Conservation (phyloP, 805 yeast species). For the Ogataea wickerhamii region DNA sequence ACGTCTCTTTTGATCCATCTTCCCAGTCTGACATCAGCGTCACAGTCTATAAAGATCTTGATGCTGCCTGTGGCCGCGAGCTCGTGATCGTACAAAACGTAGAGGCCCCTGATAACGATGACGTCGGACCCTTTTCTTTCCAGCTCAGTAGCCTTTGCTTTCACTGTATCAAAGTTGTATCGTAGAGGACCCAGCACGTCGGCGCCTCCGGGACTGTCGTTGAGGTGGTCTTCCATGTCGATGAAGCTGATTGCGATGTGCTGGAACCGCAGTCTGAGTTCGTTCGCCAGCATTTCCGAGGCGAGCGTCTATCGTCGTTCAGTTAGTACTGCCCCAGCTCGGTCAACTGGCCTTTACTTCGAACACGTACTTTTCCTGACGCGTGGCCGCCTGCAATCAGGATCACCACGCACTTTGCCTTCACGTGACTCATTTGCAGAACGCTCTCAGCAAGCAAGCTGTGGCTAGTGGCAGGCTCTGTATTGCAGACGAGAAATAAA, state of each 20-base stretch:
- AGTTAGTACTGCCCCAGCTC: no score
- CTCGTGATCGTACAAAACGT: constrained; percentile 65
- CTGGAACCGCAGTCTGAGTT: constrained; percentile 20
- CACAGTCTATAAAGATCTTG: constrained; percentile 76
- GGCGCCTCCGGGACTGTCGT: constrained; percentile 1
- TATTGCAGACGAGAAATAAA: no score
- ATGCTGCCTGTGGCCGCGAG: constrained; percentile 56
- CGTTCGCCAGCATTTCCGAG: no score
- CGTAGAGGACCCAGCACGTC: constrained; percentile 36
- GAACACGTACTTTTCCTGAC: constrained; percentile 33
- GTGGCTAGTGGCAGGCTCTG: no score
- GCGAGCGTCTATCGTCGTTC: no score
- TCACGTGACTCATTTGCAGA: no score
- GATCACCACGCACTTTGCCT: constrained; percentile 18
- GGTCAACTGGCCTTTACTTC: no score
- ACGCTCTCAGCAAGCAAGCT: no score
- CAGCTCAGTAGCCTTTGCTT: constrained; percentile 11
- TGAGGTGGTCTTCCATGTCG: constrained; percentile 22
- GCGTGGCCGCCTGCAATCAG: constrained; percentile 37
- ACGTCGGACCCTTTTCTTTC: constrained; percentile 26
- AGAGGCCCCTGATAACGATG: constrained; percentile 67
- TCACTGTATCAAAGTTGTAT: constrained; percentile 35
- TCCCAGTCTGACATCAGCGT: constrained; percentile 79
- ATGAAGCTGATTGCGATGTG: constrained; percentile 19
- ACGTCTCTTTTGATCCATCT: constrained; percentile 58